phyloP scores from a whole-genome alignment of 176 grass and related monocot species.

The Triticum aestivum region DNA sequence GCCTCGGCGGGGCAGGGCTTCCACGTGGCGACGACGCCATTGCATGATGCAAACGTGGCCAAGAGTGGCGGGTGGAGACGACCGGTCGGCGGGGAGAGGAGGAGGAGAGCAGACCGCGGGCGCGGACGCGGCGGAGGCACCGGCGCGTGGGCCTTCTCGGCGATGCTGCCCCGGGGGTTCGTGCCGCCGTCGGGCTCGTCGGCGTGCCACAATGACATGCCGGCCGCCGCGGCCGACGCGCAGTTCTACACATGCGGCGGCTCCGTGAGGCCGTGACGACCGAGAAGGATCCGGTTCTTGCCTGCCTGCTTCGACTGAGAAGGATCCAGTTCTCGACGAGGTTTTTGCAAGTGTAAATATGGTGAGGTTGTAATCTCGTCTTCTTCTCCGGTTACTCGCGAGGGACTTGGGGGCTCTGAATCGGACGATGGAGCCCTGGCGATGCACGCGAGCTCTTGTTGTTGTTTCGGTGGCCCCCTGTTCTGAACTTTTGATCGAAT shows the following conservation, averaged over 20 bases:
- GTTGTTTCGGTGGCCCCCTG: no score
- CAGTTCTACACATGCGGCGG: constrained; percentile 28
- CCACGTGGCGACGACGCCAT: not conserved
- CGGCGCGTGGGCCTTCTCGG: constrained; percentile 47
- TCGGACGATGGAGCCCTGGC: not conserved
- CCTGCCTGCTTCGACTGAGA: not conserved
- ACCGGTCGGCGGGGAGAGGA: not conserved
- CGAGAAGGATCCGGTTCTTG: no score
- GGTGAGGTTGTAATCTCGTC: constrained; percentile 14
- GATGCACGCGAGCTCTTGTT: no score
- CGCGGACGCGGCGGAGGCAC: not conserved
- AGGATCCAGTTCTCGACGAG: not conserved
- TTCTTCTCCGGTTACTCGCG: not conserved
- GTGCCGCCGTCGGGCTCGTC: constrained; percentile 57
- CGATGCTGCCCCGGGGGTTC: constrained; percentile 63
- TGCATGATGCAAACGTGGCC: not conserved
- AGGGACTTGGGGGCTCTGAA: not conserved
- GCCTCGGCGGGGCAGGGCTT: not conserved
- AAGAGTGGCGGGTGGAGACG: not conserved
- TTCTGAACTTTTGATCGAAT: not conserved
- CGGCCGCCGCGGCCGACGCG: constrained; percentile 11
- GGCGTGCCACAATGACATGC: constrained; percentile 60
- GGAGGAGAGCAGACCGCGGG: not conserved
- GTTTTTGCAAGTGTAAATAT: constrained; percentile 29
- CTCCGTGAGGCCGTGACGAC: constrained; percentile 2